A percentile compares a stretch with the other conserved stretches of the same genome.
Evolutionary conservation across 2,329 filamentous ascomycete genomes (phyloP).

Genomic region (Tolypocladium ophioglossoides): DNA sequence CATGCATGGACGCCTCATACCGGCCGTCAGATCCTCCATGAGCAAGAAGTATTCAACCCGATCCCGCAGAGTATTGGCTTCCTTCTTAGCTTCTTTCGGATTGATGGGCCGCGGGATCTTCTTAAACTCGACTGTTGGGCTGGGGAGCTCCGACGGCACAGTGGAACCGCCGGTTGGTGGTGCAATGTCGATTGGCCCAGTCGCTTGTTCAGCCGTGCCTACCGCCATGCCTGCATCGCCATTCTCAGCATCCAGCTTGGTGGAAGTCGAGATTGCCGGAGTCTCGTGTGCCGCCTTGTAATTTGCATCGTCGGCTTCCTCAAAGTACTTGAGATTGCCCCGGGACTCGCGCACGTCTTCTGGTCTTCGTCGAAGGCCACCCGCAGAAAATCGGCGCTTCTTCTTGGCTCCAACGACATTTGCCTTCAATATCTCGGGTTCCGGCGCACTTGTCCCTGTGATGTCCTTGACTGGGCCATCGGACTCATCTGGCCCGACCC

Average conservation of each 20-base stretch:
- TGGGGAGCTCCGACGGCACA: constrained; percentile 23
- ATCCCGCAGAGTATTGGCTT: constrained; percentile 53
- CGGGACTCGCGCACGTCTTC: constrained; percentile 59
- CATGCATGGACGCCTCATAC: constrained; percentile 94
- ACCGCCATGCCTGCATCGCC: background rate
- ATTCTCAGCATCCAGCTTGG: background rate
- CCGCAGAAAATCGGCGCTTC: constrained; percentile 75
- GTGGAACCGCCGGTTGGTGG: constrained; percentile 2
- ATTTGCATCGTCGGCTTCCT: constrained; percentile 76
- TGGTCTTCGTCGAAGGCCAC: constrained; percentile 66
- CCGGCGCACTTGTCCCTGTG: constrained; percentile 54
- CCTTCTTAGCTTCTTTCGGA: constrained; percentile 44
- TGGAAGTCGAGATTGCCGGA: background rate
- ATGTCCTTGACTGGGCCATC: constrained; percentile 38
- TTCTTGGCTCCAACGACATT: constrained; percentile 30
- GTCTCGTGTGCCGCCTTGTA: constrained; percentile 38
- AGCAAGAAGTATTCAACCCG: constrained; percentile 89
- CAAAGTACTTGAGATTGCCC: constrained; percentile 80
- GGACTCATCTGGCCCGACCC: constrained; percentile 22
- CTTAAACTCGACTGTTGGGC: constrained; percentile 22
- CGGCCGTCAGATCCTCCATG: constrained; percentile 87
- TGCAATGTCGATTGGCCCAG: background rate
- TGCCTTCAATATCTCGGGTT: constrained; percentile 43
- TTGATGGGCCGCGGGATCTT: constrained; percentile 54
- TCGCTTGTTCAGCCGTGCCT: background rate